Evolutionary conservation across 345 rosid species (phyloP).

Genomic region (Euphorbia lathyris): DNA sequence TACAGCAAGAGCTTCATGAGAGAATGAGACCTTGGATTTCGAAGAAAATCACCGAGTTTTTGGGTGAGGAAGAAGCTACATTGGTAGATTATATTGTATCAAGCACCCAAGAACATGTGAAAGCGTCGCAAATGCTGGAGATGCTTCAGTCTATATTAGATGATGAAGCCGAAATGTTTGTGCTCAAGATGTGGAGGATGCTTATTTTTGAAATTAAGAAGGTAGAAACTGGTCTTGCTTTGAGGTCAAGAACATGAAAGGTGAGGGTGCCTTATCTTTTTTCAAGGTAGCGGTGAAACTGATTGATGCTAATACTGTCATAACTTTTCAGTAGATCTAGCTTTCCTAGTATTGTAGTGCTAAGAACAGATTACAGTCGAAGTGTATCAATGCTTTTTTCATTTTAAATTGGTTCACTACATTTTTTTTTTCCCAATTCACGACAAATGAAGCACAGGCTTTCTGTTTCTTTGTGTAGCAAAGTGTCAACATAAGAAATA

Average conservation of each 20-base stretch:
- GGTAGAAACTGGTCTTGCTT: slow-evolving; percentile 70
- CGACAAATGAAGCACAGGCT: background rate
- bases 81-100: slow-evolving; percentile 82
- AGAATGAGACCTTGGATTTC: slow-evolving; percentile 99
- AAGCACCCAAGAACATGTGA: slow-evolving; percentile 78
- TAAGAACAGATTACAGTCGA: slow-evolving; percentile 4
- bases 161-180: slow-evolving; percentile 98
- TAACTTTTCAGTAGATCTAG: background rate
- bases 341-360: slow-evolving; percentile 7
- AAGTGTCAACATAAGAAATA: background rate
- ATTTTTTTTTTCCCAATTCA: background rate
- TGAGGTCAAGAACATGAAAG: slow-evolving; percentile 53
- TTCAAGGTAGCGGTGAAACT: background rate
- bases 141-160: slow-evolving; percentile 77
- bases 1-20: slow-evolving; percentile 78
- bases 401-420: slow-evolving; percentile 15
- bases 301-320: background rate
- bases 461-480: background rate
- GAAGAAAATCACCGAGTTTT: slow-evolving; percentile 88
- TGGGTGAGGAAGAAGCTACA: slow-evolving; percentile 92
- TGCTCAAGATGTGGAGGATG: slow-evolving; percentile 99
- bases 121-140: slow-evolving; percentile 94
- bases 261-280: background rate
- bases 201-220: slow-evolving; percentile 93
- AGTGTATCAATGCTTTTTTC: slow-evolving; percentile 11